A percentile compares a stretch with the other conserved stretches of the same genome.
These are phyloP conservation scores for Melastoma malabathricum DNA, from an alignment of 345 rosid genomes.

Conservation along the genomic window DNA sequence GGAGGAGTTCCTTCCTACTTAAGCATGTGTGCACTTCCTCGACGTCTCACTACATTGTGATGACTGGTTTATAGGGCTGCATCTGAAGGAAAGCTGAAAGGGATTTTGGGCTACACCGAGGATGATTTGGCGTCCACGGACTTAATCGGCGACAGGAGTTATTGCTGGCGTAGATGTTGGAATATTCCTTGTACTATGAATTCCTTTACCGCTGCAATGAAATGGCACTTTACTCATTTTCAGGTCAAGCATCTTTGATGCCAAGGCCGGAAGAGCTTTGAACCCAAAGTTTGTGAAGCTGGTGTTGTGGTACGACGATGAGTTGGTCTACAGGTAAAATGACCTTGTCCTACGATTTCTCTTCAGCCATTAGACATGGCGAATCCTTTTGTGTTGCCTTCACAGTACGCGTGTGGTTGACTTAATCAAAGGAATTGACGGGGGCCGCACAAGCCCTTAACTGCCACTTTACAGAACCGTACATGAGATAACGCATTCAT, in stretches of 20 bases:
- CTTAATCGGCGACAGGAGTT: conserved; percentile 75
- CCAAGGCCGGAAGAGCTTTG: conserved; percentile 78
- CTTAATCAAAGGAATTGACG: too few species aligned
- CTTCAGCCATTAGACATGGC: neutral
- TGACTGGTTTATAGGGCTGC: conserved; percentile 34
- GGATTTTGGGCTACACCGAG: conserved; percentile 63
- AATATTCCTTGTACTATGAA: too few species aligned
- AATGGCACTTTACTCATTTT: neutral
- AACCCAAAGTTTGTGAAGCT: conserved; percentile 43
- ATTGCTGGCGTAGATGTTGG: neutral
- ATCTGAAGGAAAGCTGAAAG: conserved; percentile 62
- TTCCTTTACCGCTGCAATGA: too few species aligned
- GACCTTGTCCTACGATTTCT: neutral
- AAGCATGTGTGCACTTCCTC: neutral
- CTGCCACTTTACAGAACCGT: too few species aligned
- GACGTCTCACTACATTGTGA: neutral
- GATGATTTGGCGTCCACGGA: conserved; percentile 71
- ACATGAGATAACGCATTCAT: too few species aligned
- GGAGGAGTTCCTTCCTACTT: too few species aligned
- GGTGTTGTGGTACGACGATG: conserved; percentile 72
- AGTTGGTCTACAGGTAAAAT: conserved; percentile 63
- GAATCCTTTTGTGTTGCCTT: neutral
- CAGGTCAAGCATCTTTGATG: conserved; percentile 82
- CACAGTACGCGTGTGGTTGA: conserved; percentile 61
- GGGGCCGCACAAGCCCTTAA: too few species aligned